phyloP scores from a whole-genome alignment of 768 basidiomycete genomes.

The Cystofilobasidium capitatum region DNA sequence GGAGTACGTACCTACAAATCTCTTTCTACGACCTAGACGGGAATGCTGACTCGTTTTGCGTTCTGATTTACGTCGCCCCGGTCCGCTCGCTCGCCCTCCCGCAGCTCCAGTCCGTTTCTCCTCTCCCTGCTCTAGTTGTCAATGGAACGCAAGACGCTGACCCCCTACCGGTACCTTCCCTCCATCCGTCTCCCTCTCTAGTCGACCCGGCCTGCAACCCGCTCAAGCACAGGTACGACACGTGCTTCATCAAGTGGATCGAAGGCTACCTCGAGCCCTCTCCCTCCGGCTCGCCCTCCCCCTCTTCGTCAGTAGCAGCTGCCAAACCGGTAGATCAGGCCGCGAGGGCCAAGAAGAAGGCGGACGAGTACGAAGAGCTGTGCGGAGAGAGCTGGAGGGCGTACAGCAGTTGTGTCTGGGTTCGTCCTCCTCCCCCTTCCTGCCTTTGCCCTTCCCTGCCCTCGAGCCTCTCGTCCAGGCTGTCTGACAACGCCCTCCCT shows the following conservation, averaged over 20 bases:
- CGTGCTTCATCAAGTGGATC: slow-evolving; percentile 96
- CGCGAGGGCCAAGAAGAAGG: slow-evolving; percentile 56
- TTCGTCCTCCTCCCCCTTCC: slow-evolving; percentile 40
- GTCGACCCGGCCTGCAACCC: slow-evolving; percentile 64
- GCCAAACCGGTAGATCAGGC: slow-evolving; percentile 49
- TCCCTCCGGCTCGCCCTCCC: not conserved
- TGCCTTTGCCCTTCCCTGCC: too few species aligned
- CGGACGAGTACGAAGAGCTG: slow-evolving; percentile 73
- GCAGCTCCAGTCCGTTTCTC: too few species aligned
- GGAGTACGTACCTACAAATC: slow-evolving; percentile 3
- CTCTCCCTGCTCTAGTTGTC: too few species aligned
- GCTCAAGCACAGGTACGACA: slow-evolving; percentile 77
- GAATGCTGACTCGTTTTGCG: too few species aligned
- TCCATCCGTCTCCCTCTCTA: not conserved
- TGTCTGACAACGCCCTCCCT: too few species aligned
- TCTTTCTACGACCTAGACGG: too few species aligned
- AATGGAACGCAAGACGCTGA: too few species aligned
- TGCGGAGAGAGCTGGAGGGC: slow-evolving; percentile 74
- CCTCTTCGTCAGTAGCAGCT: slow-evolving; percentile 22
- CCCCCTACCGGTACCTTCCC: too few species aligned
- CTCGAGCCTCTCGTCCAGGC: too few species aligned
- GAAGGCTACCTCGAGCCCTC: slow-evolving; percentile 83
- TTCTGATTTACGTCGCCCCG: too few species aligned
- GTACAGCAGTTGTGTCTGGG: slow-evolving; percentile 76
- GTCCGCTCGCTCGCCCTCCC: too few species aligned